Evolutionary conservation across 2,329 filamentous ascomycete species (phyloP).

Genomic region (Ophiosphaerella narmari): DNA sequence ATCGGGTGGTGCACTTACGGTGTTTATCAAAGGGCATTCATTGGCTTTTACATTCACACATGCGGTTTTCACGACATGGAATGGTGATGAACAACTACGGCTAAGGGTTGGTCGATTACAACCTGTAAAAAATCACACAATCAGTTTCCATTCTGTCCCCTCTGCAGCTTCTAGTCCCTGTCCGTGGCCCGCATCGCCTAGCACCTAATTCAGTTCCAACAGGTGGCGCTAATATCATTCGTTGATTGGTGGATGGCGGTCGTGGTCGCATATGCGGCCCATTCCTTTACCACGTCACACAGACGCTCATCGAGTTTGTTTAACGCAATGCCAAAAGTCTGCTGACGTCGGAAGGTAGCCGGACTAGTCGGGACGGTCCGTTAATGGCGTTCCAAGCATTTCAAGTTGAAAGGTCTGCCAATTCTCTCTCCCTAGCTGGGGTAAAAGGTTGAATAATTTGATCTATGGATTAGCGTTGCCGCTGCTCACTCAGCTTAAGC

Average conservation of each 20-base stretch:
- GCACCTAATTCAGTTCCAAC: neutral
- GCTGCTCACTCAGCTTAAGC: neutral
- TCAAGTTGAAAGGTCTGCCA: neutral
- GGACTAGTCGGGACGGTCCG: constrained; percentile 22
- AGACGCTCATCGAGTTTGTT: constrained; percentile 24
- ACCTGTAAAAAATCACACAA: constrained; percentile 48
- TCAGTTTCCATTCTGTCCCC: constrained; percentile 42
- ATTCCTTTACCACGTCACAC: constrained; percentile 42
- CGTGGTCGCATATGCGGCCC: constrained; percentile 27
- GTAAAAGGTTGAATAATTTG: neutral
- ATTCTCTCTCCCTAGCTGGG: neutral
- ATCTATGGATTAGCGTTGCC: neutral
- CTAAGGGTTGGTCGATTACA: constrained; percentile 39
- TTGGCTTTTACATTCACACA: constrained; percentile 45
- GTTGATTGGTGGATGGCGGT: constrained; percentile 25
- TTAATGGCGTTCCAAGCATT: constrained; percentile 15
- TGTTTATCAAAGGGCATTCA: constrained; percentile 48
- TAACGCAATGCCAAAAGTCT: constrained; percentile 19
- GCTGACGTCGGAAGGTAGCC: constrained; percentile 15
- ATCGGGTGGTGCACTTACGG: constrained; percentile 46
- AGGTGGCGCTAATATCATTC: constrained; percentile 7
- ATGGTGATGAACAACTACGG: constrained; percentile 37
- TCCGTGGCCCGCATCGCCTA: no score
- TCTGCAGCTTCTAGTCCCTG: constrained; percentile 3
- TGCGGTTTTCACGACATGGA: constrained; percentile 42